Percentiles rank a stretch among this genome's conserved stretches.
These are phyloP conservation scores for Claviceps africana DNA, from an alignment of 2,329 filamentous ascomycete species.

Conservation along the genomic window DNA sequence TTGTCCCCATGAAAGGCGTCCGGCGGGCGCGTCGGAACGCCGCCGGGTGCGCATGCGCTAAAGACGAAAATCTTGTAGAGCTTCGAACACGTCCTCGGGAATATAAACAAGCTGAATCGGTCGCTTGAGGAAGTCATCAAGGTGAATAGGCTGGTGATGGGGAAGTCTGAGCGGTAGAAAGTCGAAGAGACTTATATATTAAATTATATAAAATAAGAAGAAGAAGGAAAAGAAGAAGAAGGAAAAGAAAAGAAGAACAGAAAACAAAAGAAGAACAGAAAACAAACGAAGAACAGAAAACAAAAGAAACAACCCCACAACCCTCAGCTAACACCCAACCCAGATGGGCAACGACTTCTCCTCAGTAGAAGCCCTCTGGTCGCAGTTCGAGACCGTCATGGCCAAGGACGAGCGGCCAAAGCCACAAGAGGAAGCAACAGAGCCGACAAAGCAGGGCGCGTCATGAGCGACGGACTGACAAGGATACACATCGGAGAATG, in stretches of 20 bases:
- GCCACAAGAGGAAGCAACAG: conserved; percentile 13
- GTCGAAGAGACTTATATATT: too few species aligned
- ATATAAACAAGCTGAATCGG: conserved; percentile 90
- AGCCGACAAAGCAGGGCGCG: conserved; percentile 11
- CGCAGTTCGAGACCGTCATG: conserved; percentile 94
- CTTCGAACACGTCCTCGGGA: conserved; percentile 84
- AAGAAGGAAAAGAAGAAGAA: background rate
- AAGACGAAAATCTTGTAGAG: conserved; percentile 25
- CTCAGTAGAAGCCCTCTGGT: conserved; percentile 95
- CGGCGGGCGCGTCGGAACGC: too few species aligned
- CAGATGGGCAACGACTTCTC: conserved; percentile 91
- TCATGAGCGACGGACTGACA: too few species aligned
- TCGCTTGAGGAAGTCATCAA: conserved; percentile 83
- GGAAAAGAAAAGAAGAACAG: background rate
- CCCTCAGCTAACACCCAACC: background rate
- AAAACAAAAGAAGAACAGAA: background rate
- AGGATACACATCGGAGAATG: background rate
- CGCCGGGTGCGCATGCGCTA: background rate
- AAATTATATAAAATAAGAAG: background rate
- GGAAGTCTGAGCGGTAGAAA: too few species aligned
- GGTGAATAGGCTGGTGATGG: too few species aligned
- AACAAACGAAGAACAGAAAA: too few species aligned
- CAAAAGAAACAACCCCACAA: too few species aligned
- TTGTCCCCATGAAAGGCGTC: background rate
- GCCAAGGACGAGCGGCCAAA: conserved; percentile 34